Percentiles rank a stretch among this genome's conserved stretches.
These are phyloP conservation scores for Byssothecium circinans DNA, from an alignment of 2,329 filamentous ascomycete genomes.

Conservation along the genomic window DNA sequence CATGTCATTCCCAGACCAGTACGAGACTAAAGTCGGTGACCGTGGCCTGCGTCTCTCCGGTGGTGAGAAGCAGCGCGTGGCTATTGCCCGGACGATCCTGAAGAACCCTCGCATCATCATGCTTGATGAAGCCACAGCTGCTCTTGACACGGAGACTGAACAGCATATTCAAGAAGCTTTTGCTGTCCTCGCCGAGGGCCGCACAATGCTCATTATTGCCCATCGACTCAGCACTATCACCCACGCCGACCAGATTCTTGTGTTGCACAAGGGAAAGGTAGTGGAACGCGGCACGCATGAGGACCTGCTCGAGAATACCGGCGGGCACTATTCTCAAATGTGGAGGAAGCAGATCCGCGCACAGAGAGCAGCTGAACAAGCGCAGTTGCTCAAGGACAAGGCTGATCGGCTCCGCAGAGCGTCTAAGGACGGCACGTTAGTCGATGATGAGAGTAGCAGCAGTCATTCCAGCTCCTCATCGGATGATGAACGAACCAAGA, in stretches of 20 bases:
- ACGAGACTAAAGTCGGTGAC: slow-evolving; percentile 88
- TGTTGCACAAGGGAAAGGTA: slow-evolving; percentile 56
- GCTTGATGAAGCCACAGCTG: slow-evolving; percentile 89
- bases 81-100: slow-evolving; percentile 88
- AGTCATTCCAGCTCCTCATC: slow-evolving; percentile 37
- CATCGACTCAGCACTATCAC: slow-evolving; percentile 63
- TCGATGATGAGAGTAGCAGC: slow-evolving; percentile 43
- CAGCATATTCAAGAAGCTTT: slow-evolving; percentile 90
- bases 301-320: slow-evolving; percentile 51
- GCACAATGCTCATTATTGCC: slow-evolving; percentile 94
- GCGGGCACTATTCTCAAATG: slow-evolving; percentile 52
- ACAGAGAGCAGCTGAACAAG: slow-evolving; percentile 53
- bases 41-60: slow-evolving; percentile 84
- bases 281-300: slow-evolving; percentile 56
- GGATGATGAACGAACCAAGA: slow-evolving; percentile 38
- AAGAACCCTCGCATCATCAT: slow-evolving; percentile 92
- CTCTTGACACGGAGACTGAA: slow-evolving; percentile 88
- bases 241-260: slow-evolving; percentile 59
- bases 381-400: slow-evolving; percentile 53
- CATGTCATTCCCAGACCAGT: slow-evolving; percentile 81
- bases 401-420: slow-evolving; percentile 52
- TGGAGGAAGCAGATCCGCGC: slow-evolving; percentile 57
- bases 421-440: slow-evolving; percentile 47
- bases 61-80: slow-evolving; percentile 90
- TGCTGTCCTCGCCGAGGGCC: slow-evolving; percentile 75